These are phyloP conservation scores for Aspergillus indologenus DNA, from an alignment of 495 filamentous ascomycete genomes.

Conservation along the genomic window DNA sequence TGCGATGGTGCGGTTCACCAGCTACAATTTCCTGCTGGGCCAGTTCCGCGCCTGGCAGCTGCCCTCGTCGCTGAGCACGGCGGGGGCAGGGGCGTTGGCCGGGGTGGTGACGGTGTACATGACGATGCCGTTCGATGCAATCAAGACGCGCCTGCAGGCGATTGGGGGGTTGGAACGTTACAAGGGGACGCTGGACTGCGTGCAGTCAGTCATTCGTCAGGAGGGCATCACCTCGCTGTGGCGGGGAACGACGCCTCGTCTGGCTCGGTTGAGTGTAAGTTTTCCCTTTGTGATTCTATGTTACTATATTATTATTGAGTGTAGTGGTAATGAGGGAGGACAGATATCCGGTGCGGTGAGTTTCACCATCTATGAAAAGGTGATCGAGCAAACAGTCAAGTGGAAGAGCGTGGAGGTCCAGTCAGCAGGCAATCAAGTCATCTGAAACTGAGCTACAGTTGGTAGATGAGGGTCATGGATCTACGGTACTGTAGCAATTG, in stretches of 20 bases:
- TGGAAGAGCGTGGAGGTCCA: background rate
- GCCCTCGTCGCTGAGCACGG: conserved; percentile 20
- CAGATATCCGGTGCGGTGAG: conserved; percentile 13
- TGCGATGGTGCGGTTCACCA: conserved; percentile 32
- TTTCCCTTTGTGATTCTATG: no score
- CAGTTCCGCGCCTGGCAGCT: no score
- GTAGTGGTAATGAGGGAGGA: background rate
- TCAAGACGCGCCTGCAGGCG: conserved; percentile 61
- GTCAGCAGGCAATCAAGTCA: background rate
- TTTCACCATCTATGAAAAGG: conserved; percentile 12
- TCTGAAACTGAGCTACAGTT: no score
- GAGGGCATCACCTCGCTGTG: conserved; percentile 21
- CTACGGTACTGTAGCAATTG: no score
- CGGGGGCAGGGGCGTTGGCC: conserved; percentile 24
- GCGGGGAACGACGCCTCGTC: conserved; percentile 20
- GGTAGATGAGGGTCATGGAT: no score
- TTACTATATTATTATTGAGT: background rate
- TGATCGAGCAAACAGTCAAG: background rate
- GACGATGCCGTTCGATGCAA: conserved; percentile 64
- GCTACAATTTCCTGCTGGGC: no score
- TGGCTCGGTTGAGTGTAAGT: conserved; percentile 19
- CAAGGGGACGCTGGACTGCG: conserved; percentile 15
- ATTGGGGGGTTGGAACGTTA: conserved; percentile 29
- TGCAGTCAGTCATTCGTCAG: conserved; percentile 13
- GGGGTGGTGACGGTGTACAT: conserved; percentile 35